Conservation (phyloP, 257 asterid genomes). For the Scutellaria galericulata region DNA sequence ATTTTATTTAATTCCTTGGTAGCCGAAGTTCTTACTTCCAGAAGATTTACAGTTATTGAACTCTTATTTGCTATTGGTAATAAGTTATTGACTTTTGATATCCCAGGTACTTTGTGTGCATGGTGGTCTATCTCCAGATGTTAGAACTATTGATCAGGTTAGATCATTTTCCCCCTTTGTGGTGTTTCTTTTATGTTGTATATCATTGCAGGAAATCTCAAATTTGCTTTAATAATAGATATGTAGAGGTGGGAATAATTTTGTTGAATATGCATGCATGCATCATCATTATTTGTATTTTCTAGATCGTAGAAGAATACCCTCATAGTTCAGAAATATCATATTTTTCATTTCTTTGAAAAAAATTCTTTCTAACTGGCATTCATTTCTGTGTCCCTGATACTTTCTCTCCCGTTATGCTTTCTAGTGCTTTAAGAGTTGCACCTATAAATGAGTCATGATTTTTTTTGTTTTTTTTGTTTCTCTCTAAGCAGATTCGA, state of each 20-base stretch:
- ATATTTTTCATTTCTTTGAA: constrained; percentile 7
- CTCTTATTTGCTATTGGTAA: constrained; percentile 25
- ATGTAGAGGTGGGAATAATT: constrained; percentile 1
- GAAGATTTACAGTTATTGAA: neutral
- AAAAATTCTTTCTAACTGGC: neutral
- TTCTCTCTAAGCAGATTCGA: constrained; percentile 62
- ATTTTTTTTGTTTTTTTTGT: constrained; percentile 24
- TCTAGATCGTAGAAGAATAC: constrained; percentile 14
- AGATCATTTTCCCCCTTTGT: constrained; percentile 20
- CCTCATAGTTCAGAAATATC: constrained; percentile 1
- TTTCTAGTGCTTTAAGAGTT: constrained; percentile 1
- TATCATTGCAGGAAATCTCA: constrained; percentile 12
- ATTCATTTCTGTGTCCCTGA: neutral
- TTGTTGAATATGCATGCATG: constrained; percentile 24
- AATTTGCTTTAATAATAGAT: constrained; percentile 8
- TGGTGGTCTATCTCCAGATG: constrained; percentile 98
- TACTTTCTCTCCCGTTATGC: neutral
- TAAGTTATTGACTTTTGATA: constrained; percentile 23
- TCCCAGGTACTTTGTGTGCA: constrained; percentile 94
- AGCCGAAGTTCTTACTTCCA: neutral
- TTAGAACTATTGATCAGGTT: constrained; percentile 97
- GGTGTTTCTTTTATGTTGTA: neutral
- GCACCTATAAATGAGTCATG: constrained; percentile 13
- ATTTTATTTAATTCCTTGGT: constrained; percentile 1
- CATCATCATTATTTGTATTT: neutral